These are phyloP conservation scores for Pelargonium myrrhifolium DNA, from an alignment of 441 rosid species.

Conservation along the genomic window DNA sequence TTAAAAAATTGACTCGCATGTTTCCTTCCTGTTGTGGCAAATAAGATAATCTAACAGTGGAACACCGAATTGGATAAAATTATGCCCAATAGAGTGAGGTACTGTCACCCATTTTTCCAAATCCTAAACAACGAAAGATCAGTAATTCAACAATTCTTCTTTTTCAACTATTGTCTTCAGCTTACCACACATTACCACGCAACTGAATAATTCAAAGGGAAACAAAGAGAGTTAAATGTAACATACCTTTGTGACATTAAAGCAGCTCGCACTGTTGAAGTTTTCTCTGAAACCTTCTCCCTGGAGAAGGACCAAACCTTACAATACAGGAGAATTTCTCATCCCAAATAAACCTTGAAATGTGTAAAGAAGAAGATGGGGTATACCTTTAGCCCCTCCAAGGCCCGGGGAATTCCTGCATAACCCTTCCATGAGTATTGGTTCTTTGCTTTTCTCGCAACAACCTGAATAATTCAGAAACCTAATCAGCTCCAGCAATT, in stretches of 20 bases:
- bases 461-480: slow-evolving; percentile 38
- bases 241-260: slow-evolving; percentile 39
- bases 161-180: not conserved
- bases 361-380: not conserved
- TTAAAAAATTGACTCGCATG: too few relatives aligned
- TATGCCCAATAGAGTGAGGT: too few relatives aligned
- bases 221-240: not conserved
- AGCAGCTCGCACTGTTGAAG: slow-evolving; percentile 28
- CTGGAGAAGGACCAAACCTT: slow-evolving; percentile 27
- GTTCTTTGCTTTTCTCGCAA: slow-evolving; percentile 67
- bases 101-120: not conserved
- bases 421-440: slow-evolving; percentile 78
- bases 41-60: too few relatives aligned
- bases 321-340: too few relatives aligned
- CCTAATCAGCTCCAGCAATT: slow-evolving; percentile 17
- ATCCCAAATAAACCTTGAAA: not conserved
- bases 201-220: not conserved
- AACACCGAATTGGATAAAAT: too few relatives aligned
- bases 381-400: slow-evolving; percentile 47
- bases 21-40: too few relatives aligned
- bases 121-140: not conserved
- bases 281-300: slow-evolving; percentile 58
- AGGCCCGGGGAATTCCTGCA: slow-evolving; percentile 52
- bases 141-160: not conserved
- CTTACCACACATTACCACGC: not conserved